These are phyloP conservation scores for Neurospora sp. DNA, from an alignment of 495 filamentous ascomycete genomes.

Conservation along the genomic window DNA sequence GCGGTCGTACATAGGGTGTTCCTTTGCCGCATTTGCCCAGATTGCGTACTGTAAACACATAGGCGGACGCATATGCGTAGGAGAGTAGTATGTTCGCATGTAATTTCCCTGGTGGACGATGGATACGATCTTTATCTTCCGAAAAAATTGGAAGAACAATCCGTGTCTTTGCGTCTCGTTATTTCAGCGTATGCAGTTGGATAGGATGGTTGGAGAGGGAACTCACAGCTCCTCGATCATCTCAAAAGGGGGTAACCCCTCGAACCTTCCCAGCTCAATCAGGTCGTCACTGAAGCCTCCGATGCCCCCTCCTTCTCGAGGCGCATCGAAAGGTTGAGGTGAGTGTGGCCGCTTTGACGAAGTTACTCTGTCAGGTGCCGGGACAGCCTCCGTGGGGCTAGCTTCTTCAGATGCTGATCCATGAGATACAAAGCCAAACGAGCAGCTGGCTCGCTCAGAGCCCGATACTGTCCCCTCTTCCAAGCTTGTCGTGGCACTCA, in stretches of 20 bases:
- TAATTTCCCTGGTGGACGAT: constrained; percentile 33
- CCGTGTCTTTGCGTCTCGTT: background rate
- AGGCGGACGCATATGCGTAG: constrained; percentile 36
- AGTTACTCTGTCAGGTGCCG: background rate
- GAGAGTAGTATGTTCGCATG: constrained; percentile 30
- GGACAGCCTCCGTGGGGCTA: background rate
- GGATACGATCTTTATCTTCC: constrained; percentile 24
- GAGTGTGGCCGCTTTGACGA: background rate
- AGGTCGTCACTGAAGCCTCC: constrained; percentile 14
- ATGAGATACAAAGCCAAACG: background rate
- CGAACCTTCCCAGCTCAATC: constrained; percentile 31
- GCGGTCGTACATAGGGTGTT: constrained; percentile 26
- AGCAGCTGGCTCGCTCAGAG: background rate
- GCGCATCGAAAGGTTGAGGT: background rate
- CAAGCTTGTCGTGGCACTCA: background rate
- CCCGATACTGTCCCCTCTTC: background rate
- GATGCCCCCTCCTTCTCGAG: background rate
- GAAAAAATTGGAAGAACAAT: constrained; percentile 27
- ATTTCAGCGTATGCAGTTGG: background rate
- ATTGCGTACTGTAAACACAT: constrained; percentile 41
- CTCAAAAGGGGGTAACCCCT: constrained; percentile 33
- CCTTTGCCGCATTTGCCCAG: constrained; percentile 32
- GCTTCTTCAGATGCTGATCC: background rate
- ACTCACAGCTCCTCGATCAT: constrained; percentile 41
- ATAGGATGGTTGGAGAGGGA: background rate